Base-by-base conservation (phyloP, 2,329 filamentous ascomycete species). In the Exophiala sideris region DNA sequence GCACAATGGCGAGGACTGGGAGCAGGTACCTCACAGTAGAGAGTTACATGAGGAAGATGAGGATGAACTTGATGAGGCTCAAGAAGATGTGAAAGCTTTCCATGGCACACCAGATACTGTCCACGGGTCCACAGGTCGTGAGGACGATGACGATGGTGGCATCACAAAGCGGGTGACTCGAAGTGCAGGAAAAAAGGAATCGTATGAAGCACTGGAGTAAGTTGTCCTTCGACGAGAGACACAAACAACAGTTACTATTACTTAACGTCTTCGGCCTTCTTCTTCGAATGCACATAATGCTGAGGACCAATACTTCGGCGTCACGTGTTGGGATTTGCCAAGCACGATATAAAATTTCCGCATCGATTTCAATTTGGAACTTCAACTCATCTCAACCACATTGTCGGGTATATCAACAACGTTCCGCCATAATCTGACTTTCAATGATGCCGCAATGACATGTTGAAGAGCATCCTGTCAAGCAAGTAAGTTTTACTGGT, bases 161-260 rank as follows among this genome's bases (percentile, higher is more conserved):
- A 18, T 62, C 7, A 50, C 53, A 9, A 60, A 60, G 48, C 51
- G 62, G 41, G 45, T 59, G n/a, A 63, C 61, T 16, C 59, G 61
- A 8, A 63, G 61, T 40, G 45, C 45, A 14, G 46, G 54, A 20
- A 56, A 50, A 42, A 48, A 53, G 24, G 33, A 33, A 4, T 56
- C 55, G 16, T 39, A 50, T 20, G 56, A 61, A 8, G 48, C 59
- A 12, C 42, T 55, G 20, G 50, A 58, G 48, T 61, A 45, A 29
- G 24, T 1, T 29, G 7, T 29, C 4, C 5, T 29, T 3, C 16
- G 3, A 2, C 5, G 24, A 29, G 7, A 3, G 7, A 8, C 2
- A 29, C 24, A 8, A 29, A 29, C 5, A 1, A 8, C 2, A 29
- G 4, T 2, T 8, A 29, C 24, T 29, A 29, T 8, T 29, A 8